phyloP scores from a whole-genome alignment of 805 yeast genomes.

The Nakazawaea sp. region DNA sequence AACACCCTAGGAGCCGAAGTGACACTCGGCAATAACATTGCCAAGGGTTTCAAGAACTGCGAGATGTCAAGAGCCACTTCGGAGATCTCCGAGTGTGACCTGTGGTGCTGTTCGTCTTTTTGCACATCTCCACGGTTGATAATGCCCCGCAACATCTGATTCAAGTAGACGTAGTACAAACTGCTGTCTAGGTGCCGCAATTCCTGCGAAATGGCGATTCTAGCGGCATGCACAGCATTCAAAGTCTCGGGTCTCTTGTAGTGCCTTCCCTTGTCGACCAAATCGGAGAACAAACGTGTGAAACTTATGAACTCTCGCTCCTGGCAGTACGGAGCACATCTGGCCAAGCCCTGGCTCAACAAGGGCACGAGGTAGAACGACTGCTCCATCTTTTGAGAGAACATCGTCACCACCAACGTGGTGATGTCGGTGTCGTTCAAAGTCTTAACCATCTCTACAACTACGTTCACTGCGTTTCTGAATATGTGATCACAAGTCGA shows the following conservation, averaged over 20 bases:
- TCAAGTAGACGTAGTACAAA: conserved; percentile 49
- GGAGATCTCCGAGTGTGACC: conserved; percentile 67
- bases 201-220: conserved; percentile 35
- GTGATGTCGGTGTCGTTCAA: conserved; percentile 70
- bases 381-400: conserved; percentile 64
- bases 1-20: conserved; percentile 23
- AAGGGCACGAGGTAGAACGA: conserved; percentile 47
- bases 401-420: conserved; percentile 70
- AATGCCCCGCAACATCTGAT: conserved; percentile 59
- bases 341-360: conserved; percentile 55
- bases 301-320: conserved; percentile 64
- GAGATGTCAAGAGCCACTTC: conserved; percentile 66
- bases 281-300: conserved; percentile 47
- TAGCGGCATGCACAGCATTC: conserved; percentile 40
- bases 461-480: conserved; percentile 63
- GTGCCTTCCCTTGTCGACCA: conserved; percentile 38
- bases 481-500: conserved; percentile 27
- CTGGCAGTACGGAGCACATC: conserved; percentile 53
- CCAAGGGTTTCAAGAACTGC: conserved; percentile 63
- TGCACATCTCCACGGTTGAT: conserved; percentile 77
- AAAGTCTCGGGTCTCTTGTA: conserved; percentile 23
- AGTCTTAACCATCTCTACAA: conserved; percentile 55
- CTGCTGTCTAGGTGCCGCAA: conserved; percentile 20
- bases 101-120: conserved; percentile 60
- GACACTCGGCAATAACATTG: conserved; percentile 60